A percentile compares a stretch with the other conserved stretches of the same genome.
These are phyloP conservation scores for Microbotryomycetes sp. DNA, from an alignment of 1,284 basidiomycete genomes.

Conservation along the genomic window DNA sequence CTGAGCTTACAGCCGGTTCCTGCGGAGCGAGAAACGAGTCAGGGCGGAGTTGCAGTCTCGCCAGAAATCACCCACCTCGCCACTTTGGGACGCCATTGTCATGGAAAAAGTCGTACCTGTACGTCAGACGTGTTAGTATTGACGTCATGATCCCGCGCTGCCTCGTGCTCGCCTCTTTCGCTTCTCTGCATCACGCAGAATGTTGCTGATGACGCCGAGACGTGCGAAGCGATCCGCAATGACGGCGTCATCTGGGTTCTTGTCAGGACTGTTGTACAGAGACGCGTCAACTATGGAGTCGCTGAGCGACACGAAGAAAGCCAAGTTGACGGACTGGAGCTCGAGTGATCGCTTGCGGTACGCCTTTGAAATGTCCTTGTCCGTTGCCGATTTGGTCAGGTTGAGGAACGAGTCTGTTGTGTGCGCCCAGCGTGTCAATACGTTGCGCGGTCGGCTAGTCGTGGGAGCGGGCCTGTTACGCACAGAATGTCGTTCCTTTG, in stretches of 20 bases:
- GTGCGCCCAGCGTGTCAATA: neutral
- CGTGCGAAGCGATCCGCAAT: conserved; percentile 80
- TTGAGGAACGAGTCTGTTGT: conserved; percentile 35
- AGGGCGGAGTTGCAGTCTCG: neutral
- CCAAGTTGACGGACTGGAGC: conserved; percentile 58
- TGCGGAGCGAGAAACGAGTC: neutral
- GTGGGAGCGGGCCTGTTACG: conserved; percentile 44
- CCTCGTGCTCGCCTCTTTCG: conserved; percentile 55
- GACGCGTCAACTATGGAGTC: conserved; percentile 1
- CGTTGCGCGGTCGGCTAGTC: too few relatives aligned
- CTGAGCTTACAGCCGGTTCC: conserved; percentile 31
- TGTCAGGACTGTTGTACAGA: conserved; percentile 64
- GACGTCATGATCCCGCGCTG: neutral
- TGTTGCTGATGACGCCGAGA: conserved; percentile 73
- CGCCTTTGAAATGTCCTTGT: conserved; percentile 69
- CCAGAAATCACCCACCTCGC: conserved; percentile 48
- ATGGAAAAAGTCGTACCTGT: conserved; percentile 80
- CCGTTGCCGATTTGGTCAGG: conserved; percentile 36
- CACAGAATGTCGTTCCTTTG: conserved; percentile 84
- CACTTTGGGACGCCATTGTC: conserved; percentile 84
- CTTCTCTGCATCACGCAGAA: conserved; percentile 65
- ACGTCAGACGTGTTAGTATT: neutral
- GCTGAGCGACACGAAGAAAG: neutral
- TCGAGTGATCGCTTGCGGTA: conserved; percentile 70
- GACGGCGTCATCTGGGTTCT: conserved; percentile 73